phyloP scores from a whole-genome alignment of 176 grass and related monocot species.

The Lolium multiflorum region DNA sequence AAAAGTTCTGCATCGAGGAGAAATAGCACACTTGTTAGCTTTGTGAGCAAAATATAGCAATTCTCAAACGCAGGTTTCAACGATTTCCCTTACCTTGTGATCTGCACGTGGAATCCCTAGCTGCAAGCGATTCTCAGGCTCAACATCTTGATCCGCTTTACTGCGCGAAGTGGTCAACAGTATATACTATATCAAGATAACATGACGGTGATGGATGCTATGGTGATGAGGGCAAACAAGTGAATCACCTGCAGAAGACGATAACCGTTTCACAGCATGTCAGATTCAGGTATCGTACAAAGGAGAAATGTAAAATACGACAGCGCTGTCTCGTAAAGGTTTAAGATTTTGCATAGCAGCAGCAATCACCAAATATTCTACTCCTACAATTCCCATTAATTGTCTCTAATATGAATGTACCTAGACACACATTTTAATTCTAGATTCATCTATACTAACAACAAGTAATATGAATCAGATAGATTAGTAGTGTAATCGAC shows the following conservation, averaged over 20 bases:
- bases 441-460: too few species aligned
- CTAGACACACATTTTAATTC: too few species aligned
- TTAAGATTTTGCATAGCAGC: neutral
- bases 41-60: neutral
- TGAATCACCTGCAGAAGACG: conserved; percentile 53
- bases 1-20: neutral
- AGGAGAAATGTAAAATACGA: neutral
- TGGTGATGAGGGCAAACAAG: conserved; percentile 35
- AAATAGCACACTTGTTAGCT: neutral
- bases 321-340: neutral
- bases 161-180: neutral
- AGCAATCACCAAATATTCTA: neutral
- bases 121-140: conserved; percentile 8
- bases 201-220: conserved; percentile 47
- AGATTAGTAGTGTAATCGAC: too few species aligned
- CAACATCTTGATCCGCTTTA: neutral
- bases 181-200: conserved; percentile 68
- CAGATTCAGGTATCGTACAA: conserved; percentile 1
- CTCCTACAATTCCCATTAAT: too few species aligned
- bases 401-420: too few species aligned
- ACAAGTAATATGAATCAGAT: too few species aligned
- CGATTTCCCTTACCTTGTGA: conserved; percentile 14
- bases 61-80: neutral
- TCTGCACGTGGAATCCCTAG: conserved; percentile 28
- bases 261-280: conserved; percentile 13